These are phyloP conservation scores for Russula emetica DNA, from an alignment of 768 basidiomycete species.

Conservation along the genomic window DNA sequence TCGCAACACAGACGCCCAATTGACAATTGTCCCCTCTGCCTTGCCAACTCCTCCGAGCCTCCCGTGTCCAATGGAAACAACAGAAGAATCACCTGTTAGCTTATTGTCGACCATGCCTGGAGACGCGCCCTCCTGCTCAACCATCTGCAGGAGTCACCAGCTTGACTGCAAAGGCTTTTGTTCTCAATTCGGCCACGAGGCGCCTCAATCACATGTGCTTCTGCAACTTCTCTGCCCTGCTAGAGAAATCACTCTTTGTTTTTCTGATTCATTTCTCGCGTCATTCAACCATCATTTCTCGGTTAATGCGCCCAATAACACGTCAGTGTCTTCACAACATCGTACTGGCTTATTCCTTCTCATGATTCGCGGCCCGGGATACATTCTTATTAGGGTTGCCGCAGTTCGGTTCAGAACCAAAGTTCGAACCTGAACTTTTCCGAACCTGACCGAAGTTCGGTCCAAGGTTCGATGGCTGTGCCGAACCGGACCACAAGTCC, in stretches of 20 bases:
- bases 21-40: neutral
- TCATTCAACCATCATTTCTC: neutral
- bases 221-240: neutral
- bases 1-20: neutral
- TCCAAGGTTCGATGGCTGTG: too few relatives aligned
- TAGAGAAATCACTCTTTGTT: neutral
- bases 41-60: neutral
- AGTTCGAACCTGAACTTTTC: too few relatives aligned
- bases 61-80: neutral
- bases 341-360: neutral
- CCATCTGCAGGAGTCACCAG: neutral
- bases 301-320: too few relatives aligned
- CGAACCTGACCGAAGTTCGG: too few relatives aligned
- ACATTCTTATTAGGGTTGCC: too few relatives aligned
- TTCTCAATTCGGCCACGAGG: neutral
- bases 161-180: neutral
- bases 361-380: neutral
- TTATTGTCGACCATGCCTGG: neutral
- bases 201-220: neutral
- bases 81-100: neutral
- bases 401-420: too few relatives aligned
- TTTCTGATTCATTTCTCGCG: neutral
- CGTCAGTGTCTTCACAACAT: neutral
- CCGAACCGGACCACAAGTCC: too few relatives aligned
- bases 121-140: neutral